A percentile compares a stretch with the other conserved stretches of the same genome.
Evolutionary conservation across 257 asterid species (phyloP).

Genomic region (Lycium barbarum): DNA sequence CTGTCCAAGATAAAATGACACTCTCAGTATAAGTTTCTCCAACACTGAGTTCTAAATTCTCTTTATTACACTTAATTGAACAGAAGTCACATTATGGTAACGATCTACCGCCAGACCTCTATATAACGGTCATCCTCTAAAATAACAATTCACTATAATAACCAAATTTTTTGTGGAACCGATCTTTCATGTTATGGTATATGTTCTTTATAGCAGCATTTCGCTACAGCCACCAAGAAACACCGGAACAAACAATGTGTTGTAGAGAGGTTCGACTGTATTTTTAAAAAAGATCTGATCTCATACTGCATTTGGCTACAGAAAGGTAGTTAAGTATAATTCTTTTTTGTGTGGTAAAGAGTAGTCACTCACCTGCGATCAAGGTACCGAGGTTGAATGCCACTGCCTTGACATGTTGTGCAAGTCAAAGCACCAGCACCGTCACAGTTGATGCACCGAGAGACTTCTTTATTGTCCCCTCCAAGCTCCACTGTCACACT

Average conservation of each 20-base stretch:
- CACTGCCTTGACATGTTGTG: constrained; percentile 99
- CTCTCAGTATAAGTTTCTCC: background rate
- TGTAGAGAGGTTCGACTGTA: no score
- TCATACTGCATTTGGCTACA: no score
- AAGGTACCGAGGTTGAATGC: constrained; percentile 97
- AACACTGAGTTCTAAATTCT: background rate
- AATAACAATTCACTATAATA: no score
- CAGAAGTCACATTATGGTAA: background rate
- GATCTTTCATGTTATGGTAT: no score
- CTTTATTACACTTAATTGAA: background rate
- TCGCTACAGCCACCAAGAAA: no score
- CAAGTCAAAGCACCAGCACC: constrained; percentile 88
- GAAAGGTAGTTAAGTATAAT: background rate
- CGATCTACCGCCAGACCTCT: background rate
- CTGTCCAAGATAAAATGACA: constrained; percentile 44
- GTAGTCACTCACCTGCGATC: constrained; percentile 77
- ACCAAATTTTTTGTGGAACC: no score
- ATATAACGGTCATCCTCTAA: no score
- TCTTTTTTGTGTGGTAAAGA: background rate
- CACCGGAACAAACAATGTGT: no score
- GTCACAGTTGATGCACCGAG: constrained; percentile 86
- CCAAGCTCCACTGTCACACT: constrained; percentile 83
- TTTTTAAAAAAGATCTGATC: no score
- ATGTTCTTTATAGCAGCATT: no score
- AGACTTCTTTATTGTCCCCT: constrained; percentile 77